phyloP scores from a whole-genome alignment of 192 early-diverging fungal species.

The Backusella macrospora region DNA sequence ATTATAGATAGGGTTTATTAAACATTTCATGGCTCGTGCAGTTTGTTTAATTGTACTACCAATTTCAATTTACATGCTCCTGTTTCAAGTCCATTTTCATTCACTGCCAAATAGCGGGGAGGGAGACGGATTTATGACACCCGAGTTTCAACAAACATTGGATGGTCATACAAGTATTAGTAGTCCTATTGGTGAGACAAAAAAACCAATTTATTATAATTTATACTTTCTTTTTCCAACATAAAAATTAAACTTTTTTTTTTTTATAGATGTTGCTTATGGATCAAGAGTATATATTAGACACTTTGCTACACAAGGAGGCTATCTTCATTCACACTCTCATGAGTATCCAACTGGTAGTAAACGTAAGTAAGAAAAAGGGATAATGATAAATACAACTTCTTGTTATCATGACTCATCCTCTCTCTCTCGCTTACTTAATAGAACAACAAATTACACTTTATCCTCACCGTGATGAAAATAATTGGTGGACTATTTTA shows the following conservation, averaged over 20 bases:
- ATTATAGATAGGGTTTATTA: conserved; percentile 29
- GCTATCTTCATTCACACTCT: conserved; percentile 82
- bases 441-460: conserved; percentile 81
- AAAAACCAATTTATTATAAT: background rate
- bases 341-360: conserved; percentile 75
- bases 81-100: conserved; percentile 92
- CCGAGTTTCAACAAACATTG: conserved; percentile 88
- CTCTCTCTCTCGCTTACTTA: conserved; percentile 20
- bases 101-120: conserved; percentile 81
- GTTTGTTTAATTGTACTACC: conserved; percentile 89
- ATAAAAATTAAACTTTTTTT: background rate
- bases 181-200: conserved; percentile 53
- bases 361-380: conserved; percentile 56
- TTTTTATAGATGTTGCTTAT: conserved; percentile 64
- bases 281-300: conserved; percentile 70
- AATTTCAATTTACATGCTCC: conserved; percentile 76
- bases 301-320: conserved; percentile 76
- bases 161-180: conserved; percentile 63
- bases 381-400: background rate
- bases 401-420: background rate
- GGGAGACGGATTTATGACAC: conserved; percentile 95
- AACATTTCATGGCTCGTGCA: conserved; percentile 86
- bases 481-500: conserved; percentile 81
- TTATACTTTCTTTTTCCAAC: background rate
- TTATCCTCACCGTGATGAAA: conserved; percentile 83